Percentiles rank a stretch among this genome's conserved stretches.
Evolutionary conservation across 495 filamentous ascomycete species (phyloP).

Genomic region (Lophiostoma macrostomum): DNA sequence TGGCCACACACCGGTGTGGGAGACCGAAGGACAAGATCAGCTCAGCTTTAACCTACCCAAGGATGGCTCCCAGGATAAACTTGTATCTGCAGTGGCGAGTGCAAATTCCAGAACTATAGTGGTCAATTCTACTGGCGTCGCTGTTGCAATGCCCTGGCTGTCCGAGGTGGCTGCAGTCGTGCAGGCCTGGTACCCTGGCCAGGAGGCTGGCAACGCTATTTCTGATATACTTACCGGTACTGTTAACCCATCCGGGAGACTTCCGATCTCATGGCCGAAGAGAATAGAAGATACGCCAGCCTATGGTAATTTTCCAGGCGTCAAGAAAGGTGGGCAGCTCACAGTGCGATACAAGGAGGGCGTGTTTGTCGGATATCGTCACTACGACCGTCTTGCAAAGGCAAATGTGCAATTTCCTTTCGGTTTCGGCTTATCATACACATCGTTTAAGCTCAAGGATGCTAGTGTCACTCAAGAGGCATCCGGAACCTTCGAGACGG

Average conservation of each 20-base stretch:
- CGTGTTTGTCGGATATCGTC: slow-evolving; percentile 25
- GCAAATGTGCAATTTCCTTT: slow-evolving; percentile 20
- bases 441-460: slow-evolving; percentile 14
- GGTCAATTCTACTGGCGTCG: slow-evolving; percentile 25
- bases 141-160: slow-evolving; percentile 24
- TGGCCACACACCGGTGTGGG: slow-evolving; percentile 27
- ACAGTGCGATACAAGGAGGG: slow-evolving; percentile 27
- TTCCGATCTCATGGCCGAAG: slow-evolving; percentile 55
- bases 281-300: slow-evolving; percentile 26
- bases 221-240: slow-evolving; percentile 56
- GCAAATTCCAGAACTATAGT: slow-evolving; percentile 25
- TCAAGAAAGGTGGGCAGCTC: slow-evolving; percentile 18
- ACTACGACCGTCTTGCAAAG: slow-evolving; percentile 17
- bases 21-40: slow-evolving; percentile 30
- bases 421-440: slow-evolving; percentile 27
- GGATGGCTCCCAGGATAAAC: slow-evolving; percentile 27
- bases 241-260: slow-evolving; percentile 56
- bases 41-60: slow-evolving; percentile 14
- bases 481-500: slow-evolving; percentile 1
- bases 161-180: slow-evolving; percentile 20
- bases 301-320: slow-evolving; percentile 29
- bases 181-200: slow-evolving; percentile 27
- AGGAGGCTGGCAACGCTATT: slow-evolving; percentile 50
- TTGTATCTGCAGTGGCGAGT: slow-evolving; percentile 21
- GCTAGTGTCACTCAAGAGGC: neutral